Percentiles rank a stretch among this genome's conserved stretches.
These are phyloP conservation scores for Boletus reticuloceps DNA, from an alignment of 768 basidiomycete species.

Conservation along the genomic window DNA sequence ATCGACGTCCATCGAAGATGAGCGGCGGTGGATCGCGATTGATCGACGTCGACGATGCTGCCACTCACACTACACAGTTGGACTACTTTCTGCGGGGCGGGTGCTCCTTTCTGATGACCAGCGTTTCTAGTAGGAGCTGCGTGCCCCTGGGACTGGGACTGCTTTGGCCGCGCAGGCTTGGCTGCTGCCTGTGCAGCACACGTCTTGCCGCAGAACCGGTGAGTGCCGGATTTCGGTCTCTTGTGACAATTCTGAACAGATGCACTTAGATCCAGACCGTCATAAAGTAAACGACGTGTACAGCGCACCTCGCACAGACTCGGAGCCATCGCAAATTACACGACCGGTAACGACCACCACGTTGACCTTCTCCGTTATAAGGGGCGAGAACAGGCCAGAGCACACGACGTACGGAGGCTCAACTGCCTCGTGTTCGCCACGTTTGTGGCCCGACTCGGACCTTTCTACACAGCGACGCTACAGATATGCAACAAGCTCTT, in stretches of 20 bases:
- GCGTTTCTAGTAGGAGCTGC: constrained; percentile 10
- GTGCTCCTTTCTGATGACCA: constrained; percentile 11
- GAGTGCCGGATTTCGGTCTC: constrained; percentile 52
- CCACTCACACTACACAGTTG: constrained; percentile 30
- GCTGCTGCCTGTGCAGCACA: constrained; percentile 44
- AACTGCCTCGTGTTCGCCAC: constrained; percentile 27
- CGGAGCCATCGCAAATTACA: constrained; percentile 26
- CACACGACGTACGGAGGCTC: constrained; percentile 2
- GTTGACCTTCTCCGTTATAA: constrained; percentile 7
- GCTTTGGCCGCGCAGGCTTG: constrained; percentile 11
- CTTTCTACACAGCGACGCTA: not conserved
- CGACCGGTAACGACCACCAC: constrained; percentile 3
- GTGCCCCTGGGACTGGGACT: constrained; percentile 14
- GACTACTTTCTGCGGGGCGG: constrained; percentile 16
- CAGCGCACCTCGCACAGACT: constrained; percentile 30
- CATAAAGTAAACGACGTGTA: not conserved
- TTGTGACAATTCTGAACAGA: constrained; percentile 48
- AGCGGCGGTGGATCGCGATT: constrained; percentile 24
- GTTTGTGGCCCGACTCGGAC: constrained; percentile 13
- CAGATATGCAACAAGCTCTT: constrained; percentile 4
- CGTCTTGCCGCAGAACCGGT: constrained; percentile 56
- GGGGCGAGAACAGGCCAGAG: constrained; percentile 9
- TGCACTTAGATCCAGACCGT: constrained; percentile 2
- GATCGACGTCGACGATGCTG: constrained; percentile 20
- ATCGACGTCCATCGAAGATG: constrained; percentile 25